phyloP scores from a whole-genome alignment of 1,284 basidiomycete species.

The Tilletiopsis washingtonensis region DNA sequence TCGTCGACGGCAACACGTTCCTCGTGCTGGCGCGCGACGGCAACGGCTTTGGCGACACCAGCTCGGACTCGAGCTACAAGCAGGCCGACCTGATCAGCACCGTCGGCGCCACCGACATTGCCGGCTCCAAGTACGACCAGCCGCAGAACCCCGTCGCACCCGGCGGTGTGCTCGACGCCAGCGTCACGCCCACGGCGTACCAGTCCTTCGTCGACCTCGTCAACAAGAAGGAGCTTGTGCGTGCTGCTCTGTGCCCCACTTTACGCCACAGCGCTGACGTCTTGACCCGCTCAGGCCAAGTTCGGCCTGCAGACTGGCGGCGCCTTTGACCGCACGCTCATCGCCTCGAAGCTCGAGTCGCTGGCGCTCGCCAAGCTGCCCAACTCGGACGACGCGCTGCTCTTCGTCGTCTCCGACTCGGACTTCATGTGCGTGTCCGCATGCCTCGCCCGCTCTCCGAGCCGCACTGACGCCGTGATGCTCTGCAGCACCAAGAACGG shows the following conservation, averaged over 20 bases:
- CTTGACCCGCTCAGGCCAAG: slow-evolving; percentile 33
- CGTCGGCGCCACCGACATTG: slow-evolving; percentile 58
- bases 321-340: slow-evolving; percentile 51
- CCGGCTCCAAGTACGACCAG: slow-evolving; percentile 56
- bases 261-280: slow-evolving; percentile 50
- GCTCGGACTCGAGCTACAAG: slow-evolving; percentile 54
- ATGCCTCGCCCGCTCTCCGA: too few relatives aligned
- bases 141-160: slow-evolving; percentile 55
- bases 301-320: slow-evolving; percentile 56
- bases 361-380: slow-evolving; percentile 58
- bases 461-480: too few relatives aligned
- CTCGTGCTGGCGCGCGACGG: slow-evolving; percentile 59
- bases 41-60: slow-evolving; percentile 57
- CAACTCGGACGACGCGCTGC: slow-evolving; percentile 58
- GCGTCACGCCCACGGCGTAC: slow-evolving; percentile 55
- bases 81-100: slow-evolving; percentile 54
- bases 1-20: slow-evolving; percentile 54
- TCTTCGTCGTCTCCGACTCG: slow-evolving; percentile 60
- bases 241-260: too few relatives aligned
- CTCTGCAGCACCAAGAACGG: slow-evolving; percentile 60
- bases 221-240: slow-evolving; percentile 47
- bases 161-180: slow-evolving; percentile 53
- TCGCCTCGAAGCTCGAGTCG: slow-evolving; percentile 64
- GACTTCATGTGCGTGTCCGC: too few relatives aligned
- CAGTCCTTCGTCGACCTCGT: slow-evolving; percentile 57